Percentiles rank a stretch among this genome's conserved stretches.
phyloP scores from a whole-genome alignment of 805 yeast species.

The Metschnikowia dekortorum region DNA sequence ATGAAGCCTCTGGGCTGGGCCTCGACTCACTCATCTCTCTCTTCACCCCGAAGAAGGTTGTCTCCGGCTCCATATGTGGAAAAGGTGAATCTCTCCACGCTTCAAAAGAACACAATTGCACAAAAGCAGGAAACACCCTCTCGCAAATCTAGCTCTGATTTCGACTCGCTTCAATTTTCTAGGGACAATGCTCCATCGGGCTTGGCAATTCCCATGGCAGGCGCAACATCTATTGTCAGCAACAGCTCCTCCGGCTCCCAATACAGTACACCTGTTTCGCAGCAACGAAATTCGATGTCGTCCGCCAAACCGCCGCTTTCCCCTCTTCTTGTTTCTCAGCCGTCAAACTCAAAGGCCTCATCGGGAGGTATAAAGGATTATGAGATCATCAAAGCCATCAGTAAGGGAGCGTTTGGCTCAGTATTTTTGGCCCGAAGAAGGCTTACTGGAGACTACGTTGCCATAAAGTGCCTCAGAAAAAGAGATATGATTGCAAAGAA shows the following conservation, averaged over 20 bases:
- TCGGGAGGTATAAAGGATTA: slow-evolving; percentile 80
- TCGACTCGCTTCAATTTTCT: slow-evolving; percentile 12
- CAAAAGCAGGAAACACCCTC: slow-evolving; percentile 12
- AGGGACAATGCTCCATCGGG: slow-evolving; percentile 5
- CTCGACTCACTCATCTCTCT: slow-evolving; percentile 25
- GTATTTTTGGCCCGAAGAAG: slow-evolving; percentile 82
- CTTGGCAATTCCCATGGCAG: slow-evolving; percentile 7
- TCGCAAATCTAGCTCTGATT: slow-evolving; percentile 13
- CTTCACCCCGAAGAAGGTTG: slow-evolving; percentile 55
- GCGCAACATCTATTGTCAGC: slow-evolving; percentile 13
- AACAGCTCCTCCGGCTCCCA: slow-evolving; percentile 18
- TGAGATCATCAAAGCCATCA: slow-evolving; percentile 86
- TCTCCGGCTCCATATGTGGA: slow-evolving; percentile 48
- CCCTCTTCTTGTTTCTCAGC: slow-evolving; percentile 68
- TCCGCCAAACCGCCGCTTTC: slow-evolving; percentile 64
- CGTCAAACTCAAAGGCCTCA: slow-evolving; percentile 47
- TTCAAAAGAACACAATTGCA: slow-evolving; percentile 47
- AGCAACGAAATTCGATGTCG: slow-evolving; percentile 10
- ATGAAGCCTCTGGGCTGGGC: slow-evolving; percentile 20
- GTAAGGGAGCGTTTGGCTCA: slow-evolving; percentile 96
- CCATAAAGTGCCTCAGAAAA: slow-evolving; percentile 86
- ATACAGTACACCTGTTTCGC: neutral
- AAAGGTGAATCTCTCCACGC: slow-evolving; percentile 55
- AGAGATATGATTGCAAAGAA: slow-evolving; percentile 96
- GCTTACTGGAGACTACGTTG: slow-evolving; percentile 90